Percentiles rank a stretch among this genome's conserved stretches.
Conservation (phyloP, 805 yeast genomes). For the Hanseniaspora clermontiae region DNA sequence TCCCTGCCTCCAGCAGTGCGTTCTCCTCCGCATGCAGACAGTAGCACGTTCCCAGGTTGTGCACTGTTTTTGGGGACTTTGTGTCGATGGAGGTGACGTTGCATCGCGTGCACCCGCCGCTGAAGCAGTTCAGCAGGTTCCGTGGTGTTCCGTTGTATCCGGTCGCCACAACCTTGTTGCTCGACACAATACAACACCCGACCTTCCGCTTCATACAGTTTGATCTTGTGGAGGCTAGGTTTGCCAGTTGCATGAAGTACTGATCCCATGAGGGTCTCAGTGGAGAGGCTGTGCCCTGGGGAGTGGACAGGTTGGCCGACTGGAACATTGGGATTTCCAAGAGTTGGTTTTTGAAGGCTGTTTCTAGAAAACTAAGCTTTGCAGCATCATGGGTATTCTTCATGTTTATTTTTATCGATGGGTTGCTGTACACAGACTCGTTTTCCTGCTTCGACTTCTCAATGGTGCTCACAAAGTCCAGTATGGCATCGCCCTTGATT, state of each 20-base stretch:
- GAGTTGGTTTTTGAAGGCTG: not conserved
- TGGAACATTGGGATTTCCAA: constrained; percentile 11
- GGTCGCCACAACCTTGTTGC: constrained; percentile 78
- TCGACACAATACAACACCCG: constrained; percentile 87
- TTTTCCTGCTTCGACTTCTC: constrained; percentile 28
- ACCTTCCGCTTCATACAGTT: constrained; percentile 97
- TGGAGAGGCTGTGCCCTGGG: constrained; percentile 17
- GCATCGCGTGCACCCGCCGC: constrained; percentile 91
- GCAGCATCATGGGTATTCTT: not conserved
- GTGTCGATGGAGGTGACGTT: constrained; percentile 54
- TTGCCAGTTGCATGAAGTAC: constrained; percentile 87
- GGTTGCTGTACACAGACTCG: constrained; percentile 25
- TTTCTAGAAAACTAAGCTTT: no score
- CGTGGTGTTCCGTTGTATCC: constrained; percentile 98
- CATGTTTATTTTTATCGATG: not conserved
- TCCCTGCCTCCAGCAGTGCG: constrained; percentile 85
- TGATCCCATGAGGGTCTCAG: constrained; percentile 88
- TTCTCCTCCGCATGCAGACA: constrained; percentile 97
- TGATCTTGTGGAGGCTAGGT: constrained; percentile 79
- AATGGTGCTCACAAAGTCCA: not conserved
- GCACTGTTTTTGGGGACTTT: not conserved
- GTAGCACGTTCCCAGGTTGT: constrained; percentile 62
- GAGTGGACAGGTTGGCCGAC: not conserved
- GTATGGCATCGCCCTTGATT: constrained; percentile 12
- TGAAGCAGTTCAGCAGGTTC: constrained; percentile 74